Evolutionary conservation across 208 protist genomes (phyloP), one percentile per base, ranked within the genome.

Genomic region (Tritrichomonas musculus): DNA sequence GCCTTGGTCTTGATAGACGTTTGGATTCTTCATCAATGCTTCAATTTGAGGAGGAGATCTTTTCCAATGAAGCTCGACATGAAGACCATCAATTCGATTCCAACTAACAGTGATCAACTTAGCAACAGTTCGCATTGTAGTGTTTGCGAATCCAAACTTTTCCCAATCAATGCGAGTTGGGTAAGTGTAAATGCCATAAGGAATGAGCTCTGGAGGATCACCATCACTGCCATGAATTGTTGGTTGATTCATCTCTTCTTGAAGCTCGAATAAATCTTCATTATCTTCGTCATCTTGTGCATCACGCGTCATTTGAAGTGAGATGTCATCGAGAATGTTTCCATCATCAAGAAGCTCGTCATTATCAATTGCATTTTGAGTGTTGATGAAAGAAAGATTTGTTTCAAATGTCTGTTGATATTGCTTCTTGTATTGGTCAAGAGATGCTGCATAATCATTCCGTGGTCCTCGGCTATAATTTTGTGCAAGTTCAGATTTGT

Each of bases 361-460:
- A 0, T 13, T 36, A 47, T 0, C 9, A 33, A n/a, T 57, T 39
- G 77, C 1, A 57, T 88, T 88, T 27, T 53, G 33, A 17, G 25
- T 55, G 1, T 17, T 22, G 20, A 88, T 88, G 77, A 88, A 88
- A 41, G 44, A n/a, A 8, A 88, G 22, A 30, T 88, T 88, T n/a
- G 53, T 88, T 8, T 53, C 20, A 50, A 88, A 88, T 57, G 77
- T 88, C 17, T 25, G 47, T 88, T 88, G 77, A 39, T 88, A 88
- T 53, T 53, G 41, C 57, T 88, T 88, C 77, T 88, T 88, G 17
- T 88, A 88, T 27, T 11, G 0, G 13, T 88, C 41, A 39, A 88
- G 17, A 41, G 47, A 53, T 0, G 77, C 77, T 39, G 77, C 77
- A 50, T 88, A 53, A 57, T 88, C 77, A 57, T 88, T 88, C 20